Evolutionary conservation across 495 filamentous ascomycete species (phyloP), one percentile per base, ranked within the genome.

Genomic region (Durotheca rogersii): DNA sequence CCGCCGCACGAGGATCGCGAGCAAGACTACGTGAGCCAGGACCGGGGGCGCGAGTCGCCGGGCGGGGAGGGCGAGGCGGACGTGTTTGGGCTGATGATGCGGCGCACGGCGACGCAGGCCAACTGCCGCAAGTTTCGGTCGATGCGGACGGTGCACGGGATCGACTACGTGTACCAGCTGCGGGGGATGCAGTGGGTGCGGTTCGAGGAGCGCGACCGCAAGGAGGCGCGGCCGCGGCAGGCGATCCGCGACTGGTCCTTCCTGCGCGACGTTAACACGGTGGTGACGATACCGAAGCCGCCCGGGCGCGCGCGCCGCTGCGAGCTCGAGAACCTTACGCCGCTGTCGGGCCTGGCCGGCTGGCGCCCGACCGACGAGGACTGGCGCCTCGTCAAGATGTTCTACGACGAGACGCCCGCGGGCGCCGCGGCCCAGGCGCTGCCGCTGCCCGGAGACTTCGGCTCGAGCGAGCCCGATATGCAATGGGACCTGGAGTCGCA

Each of bases 91-190:
- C 41, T 57, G 16, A 57, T 72, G 43, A 15, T 14, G 0, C 14
- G 23, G 3, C 62, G 67, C 23, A 74, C 67, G 0, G 19, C 33
- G 1, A 51, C 42, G 0, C 72, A 74, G 17, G 65, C 68, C 0
- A 72, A 73, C 31, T 51, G 16, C 4, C 62, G 72, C 5, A 53
- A 32, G 9, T 48, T 29, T 0, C 67, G 72, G 2, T 41, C 59
- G 0, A 56, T 76, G 18, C 56, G 69, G 1, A 64, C 42, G 0
- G 25, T 72, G 0, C 69, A 73, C 18, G 72, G 72, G 0, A 56
- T 74, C 6, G 70, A 76, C 23, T 69, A 55, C 17, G 38, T 76
- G 11, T 61, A 60, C 27, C 33, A 60, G 14, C 65, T 74, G 0
- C 69, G 73, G 2, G 72, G 71, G 1, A 53, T 76, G 44, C 43